A percentile compares a stretch with the other conserved stretches of the same genome.
These are phyloP conservation scores for Sugiyamaella qingdaonensis DNA, from an alignment of 805 yeast species.

Conservation along the genomic window DNA sequence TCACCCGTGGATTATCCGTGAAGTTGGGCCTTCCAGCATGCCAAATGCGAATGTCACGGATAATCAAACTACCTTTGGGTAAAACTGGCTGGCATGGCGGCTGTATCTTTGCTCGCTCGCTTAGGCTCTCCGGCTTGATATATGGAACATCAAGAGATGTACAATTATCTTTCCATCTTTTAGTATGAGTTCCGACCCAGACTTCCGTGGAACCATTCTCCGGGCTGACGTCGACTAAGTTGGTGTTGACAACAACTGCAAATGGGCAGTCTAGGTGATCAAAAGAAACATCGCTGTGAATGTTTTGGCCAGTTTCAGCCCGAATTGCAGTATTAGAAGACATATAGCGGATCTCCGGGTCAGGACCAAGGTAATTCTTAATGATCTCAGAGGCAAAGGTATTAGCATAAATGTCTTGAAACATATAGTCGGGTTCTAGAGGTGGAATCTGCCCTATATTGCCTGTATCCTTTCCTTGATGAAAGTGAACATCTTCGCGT, in stretches of 20 bases:
- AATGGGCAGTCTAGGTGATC: constrained; percentile 5
- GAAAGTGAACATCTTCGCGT: constrained; percentile 1
- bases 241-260: constrained; percentile 15
- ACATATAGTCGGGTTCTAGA: constrained; percentile 5
- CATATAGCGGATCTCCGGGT: constrained; percentile 12
- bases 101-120: constrained; percentile 8
- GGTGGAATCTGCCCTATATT: constrained; percentile 20
- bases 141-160: not conserved
- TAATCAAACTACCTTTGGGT: constrained; percentile 16
- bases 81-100: constrained; percentile 19
- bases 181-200: constrained; percentile 21
- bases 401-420: constrained; percentile 13
- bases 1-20: constrained; percentile 12
- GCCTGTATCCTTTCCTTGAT: constrained; percentile 16
- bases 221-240: constrained; percentile 12
- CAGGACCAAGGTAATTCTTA: constrained; percentile 14
- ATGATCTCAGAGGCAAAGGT: constrained; percentile 10
- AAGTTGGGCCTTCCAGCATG: constrained; percentile 20
- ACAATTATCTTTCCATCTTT: too few species aligned
- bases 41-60: constrained; percentile 19
- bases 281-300: constrained; percentile 13
- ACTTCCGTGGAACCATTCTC: constrained; percentile 20
- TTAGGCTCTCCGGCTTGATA: constrained; percentile 10
- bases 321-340: constrained; percentile 17
- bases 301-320: constrained; percentile 14